Evolutionary conservation across 2,329 filamentous ascomycete genomes (phyloP), one percentile per base, ranked within the genome.

Genomic region (Ilyonectria destructans): DNA sequence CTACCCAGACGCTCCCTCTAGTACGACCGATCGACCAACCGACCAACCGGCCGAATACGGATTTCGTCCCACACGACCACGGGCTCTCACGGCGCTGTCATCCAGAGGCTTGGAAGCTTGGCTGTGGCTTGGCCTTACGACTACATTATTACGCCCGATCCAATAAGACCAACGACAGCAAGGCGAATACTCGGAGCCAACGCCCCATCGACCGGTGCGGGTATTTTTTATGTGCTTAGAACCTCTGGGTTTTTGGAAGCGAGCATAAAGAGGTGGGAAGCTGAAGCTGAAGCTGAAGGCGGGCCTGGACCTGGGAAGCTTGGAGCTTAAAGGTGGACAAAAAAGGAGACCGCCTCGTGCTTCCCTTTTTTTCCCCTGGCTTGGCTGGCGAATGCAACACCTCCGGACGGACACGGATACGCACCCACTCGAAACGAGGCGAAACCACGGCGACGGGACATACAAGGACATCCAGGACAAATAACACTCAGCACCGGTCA

Each of bases 21-120:
- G 26, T 6, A 31, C 23, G 10, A 8, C n/a, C 52, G 48, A 43
- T 46, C 54, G 48, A 56, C 58, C 56, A 13, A 64, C 51, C 54
- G 54, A 56, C 58, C 56, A 13, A 66, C 51, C 31, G 62, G 55
- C 31, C 57, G 51, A 60, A 67, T 55, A 61, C 58, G 64, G 61
- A 61, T 57, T 64, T 49, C 26, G 51, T 73, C 69, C 69, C 67
- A 72, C 71, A 56, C 37, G 45, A 54, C 68, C 29, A 54, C 29
- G 12, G 60, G 57, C 52, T 70, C 69, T 58, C 57, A 69, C 70
- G 69, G 70, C 64, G 71, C 71, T 72, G 68, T 62, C 62, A 67
- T 57, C 35, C 46, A 37, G 43, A 56, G 58, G 55, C 66, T 67
- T 33, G 58, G 51, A 66, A 66, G 70, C 74, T 75, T 75, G 71